Percentiles rank a stretch among this genome's conserved stretches.
phyloP scores from a whole-genome alignment of 2,329 filamentous ascomycete species.

The Emergomyces pasteurianus region DNA sequence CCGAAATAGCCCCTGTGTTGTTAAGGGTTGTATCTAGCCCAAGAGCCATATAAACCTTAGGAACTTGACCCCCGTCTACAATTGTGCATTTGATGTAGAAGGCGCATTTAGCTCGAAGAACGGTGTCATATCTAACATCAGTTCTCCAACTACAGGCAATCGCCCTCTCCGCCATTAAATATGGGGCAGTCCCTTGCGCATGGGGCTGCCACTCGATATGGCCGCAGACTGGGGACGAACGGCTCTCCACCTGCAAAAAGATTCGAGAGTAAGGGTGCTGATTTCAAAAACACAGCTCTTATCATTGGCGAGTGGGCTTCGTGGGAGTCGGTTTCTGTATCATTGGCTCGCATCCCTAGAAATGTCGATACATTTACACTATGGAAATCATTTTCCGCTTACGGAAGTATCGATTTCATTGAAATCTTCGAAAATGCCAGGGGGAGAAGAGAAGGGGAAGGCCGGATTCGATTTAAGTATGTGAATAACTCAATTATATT shows the following conservation, averaged over 20 bases:
- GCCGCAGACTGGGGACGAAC: too few species aligned
- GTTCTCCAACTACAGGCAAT: not conserved
- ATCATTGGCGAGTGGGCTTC: conserved; percentile 23
- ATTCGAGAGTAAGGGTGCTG: not conserved
- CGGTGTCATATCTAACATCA: not conserved
- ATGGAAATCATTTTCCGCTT: conserved; percentile 39
- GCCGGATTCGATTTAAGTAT: conserved; percentile 43
- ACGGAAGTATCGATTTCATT: conserved; percentile 45
- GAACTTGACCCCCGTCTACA: too few species aligned
- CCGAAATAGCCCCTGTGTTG: not conserved
- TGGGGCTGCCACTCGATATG: not conserved
- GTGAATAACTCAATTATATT: not conserved
- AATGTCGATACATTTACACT: conserved; percentile 31
- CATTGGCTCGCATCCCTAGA: conserved; percentile 23
- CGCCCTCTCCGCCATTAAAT: not conserved
- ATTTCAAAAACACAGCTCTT: not conserved
- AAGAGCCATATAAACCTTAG: too few species aligned
- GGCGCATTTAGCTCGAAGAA: not conserved
- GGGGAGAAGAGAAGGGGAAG: conserved; percentile 31
- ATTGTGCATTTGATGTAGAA: not conserved
- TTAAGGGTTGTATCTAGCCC: not conserved
- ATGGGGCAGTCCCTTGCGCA: not conserved
- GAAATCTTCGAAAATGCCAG: conserved; percentile 40
- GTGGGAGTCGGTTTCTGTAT: conserved; percentile 30
- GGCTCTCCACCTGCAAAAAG: not conserved